Percentiles rank a stretch among this genome's conserved stretches.
Conservation (phyloP, 164 flowering plant genomes). For the Cinnamomum chago region DNA sequence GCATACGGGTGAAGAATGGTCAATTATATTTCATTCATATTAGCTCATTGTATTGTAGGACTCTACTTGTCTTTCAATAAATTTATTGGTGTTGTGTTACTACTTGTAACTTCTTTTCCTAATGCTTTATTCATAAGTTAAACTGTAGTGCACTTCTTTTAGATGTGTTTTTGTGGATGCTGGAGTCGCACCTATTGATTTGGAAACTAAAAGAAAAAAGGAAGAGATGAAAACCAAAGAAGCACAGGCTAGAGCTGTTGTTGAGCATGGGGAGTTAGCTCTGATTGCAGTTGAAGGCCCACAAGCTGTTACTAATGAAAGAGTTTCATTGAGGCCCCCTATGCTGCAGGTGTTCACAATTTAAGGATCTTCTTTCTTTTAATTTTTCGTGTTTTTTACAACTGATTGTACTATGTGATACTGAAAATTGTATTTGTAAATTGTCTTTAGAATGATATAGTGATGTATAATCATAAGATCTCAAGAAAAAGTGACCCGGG, state of each 20-base stretch:
- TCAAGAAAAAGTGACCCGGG: neutral
- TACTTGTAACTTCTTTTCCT: neutral
- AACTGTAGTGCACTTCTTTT: conserved; percentile 4
- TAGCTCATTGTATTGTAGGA: too few species aligned
- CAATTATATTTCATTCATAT: too few species aligned
- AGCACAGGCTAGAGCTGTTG: conserved; percentile 76
- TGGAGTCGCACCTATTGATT: conserved; percentile 84
- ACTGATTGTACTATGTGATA: too few species aligned
- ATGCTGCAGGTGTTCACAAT: conserved; percentile 72
- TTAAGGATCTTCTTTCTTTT: neutral
- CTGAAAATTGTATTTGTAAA: too few species aligned
- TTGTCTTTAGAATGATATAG: too few species aligned
- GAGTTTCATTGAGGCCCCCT: conserved; percentile 80
- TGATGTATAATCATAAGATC: neutral
- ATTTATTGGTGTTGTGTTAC: too few species aligned
- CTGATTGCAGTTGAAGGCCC: conserved; percentile 81
- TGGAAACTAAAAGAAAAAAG: conserved; percentile 82
- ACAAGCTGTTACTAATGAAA: conserved; percentile 57
- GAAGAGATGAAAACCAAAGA: conserved; percentile 77
- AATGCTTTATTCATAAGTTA: neutral
- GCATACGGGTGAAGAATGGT: too few species aligned
- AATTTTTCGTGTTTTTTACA: neutral
- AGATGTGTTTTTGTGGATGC: conserved; percentile 99
- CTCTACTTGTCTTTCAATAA: too few species aligned
- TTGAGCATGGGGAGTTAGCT: conserved; percentile 96